Conservation (phyloP, 2,329 filamentous ascomycete genomes). For the Camillea tinctor region DNA sequence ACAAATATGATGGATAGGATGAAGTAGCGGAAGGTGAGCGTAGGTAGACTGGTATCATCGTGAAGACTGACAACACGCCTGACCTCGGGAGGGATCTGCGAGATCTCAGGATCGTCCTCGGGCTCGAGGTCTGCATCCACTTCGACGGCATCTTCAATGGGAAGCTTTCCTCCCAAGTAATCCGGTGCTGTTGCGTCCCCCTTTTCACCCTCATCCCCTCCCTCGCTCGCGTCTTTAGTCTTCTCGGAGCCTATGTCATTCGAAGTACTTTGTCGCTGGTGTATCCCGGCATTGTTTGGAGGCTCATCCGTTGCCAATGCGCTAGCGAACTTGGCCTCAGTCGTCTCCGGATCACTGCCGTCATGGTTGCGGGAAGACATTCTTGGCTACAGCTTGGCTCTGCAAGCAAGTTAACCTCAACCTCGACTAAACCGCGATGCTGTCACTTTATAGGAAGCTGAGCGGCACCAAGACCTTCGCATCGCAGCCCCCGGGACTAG, state of each 20-base stretch:
- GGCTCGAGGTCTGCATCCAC: conserved; percentile 28
- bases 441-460: neutral
- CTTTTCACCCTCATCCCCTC: neutral
- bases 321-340: neutral
- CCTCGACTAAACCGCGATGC: neutral
- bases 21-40: conserved; percentile 60
- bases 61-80: conserved; percentile 56
- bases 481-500: neutral
- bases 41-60: conserved; percentile 55
- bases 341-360: neutral
- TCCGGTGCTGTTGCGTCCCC: neutral
- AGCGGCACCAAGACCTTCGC: neutral
- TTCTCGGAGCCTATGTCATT: neutral
- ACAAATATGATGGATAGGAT: conserved; percentile 54
- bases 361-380: neutral
- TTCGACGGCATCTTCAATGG: conserved; percentile 23
- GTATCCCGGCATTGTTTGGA: neutral
- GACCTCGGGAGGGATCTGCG: conserved; percentile 53
- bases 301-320: neutral
- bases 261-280: neutral
- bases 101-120: conserved; percentile 51
- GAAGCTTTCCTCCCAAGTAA: conserved; percentile 15
- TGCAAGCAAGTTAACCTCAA: neutral
- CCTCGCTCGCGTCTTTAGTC: neutral
- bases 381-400: neutral